Conservation (phyloP, 2,329 filamentous ascomycete species). For the Lecanicillium sp. region DNA sequence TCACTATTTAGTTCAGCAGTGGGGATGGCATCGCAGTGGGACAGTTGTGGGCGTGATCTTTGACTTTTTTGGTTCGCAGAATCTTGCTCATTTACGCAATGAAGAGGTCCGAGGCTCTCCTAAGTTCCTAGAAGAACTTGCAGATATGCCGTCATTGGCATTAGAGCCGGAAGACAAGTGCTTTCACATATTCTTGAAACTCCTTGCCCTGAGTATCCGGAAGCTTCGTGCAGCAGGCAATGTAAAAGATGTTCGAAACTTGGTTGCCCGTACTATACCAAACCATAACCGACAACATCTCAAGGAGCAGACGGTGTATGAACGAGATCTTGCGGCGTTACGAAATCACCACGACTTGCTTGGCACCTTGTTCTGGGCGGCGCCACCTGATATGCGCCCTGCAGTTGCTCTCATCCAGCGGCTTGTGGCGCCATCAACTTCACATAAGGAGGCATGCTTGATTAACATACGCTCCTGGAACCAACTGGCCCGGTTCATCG, state of each 20-base stretch:
- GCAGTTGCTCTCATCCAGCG: constrained; percentile 47
- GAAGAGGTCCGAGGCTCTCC: constrained; percentile 57
- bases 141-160: constrained; percentile 34
- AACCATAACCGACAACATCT: constrained; percentile 59
- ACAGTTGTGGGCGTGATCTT: constrained; percentile 54
- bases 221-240: constrained; percentile 39
- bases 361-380: constrained; percentile 58
- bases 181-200: constrained; percentile 61
- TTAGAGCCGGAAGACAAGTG: constrained; percentile 50
- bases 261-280: constrained; percentile 54
- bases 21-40: constrained; percentile 56
- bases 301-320: constrained; percentile 52
- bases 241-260: constrained; percentile 51
- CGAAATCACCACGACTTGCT: constrained; percentile 64
- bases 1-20: constrained; percentile 54
- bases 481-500: constrained; percentile 52
- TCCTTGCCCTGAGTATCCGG: constrained; percentile 49
- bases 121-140: constrained; percentile 51
- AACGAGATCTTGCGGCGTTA: constrained; percentile 55
- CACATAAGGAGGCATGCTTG: constrained; percentile 59
- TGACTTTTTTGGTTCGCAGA: constrained; percentile 59
- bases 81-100: constrained; percentile 55
- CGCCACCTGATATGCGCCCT: constrained; percentile 47
- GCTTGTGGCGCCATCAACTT: constrained; percentile 50
- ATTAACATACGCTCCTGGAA: constrained; percentile 58